Evolutionary conservation across 768 basidiomycete genomes (phyloP), one percentile per base, ranked within the genome.

Genomic region (Hypsizygus marmoreus): DNA sequence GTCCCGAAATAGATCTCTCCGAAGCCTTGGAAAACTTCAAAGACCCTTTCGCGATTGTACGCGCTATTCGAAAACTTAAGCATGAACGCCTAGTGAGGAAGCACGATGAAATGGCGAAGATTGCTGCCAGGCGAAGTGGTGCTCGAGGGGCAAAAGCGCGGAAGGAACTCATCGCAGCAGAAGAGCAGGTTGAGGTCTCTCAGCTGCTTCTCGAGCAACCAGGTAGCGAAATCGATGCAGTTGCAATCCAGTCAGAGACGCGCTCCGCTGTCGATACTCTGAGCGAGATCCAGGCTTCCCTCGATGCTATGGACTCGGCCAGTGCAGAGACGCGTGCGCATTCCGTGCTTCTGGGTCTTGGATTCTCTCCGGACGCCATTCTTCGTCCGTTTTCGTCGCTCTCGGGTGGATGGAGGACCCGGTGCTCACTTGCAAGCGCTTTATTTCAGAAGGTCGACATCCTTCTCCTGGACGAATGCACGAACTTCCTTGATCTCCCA

Each of bases 401-500:
- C 17, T 82, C 80, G 19, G 84, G 84, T 13, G 86, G 85, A 0
- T 88, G 85, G 85, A 64, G 76, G 30, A 79, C 80, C 33, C 70
- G 84, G 14, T 77, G 78, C 46, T 73, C 75, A 24, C 70, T 88
- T 2, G 85, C 83, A 4, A 73, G 73, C 23, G 77, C 80, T 0
- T 65, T 88, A 11, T 73, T 85, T 43, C 71, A 80, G 28, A 70
- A 75, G 23, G 72, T 72, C 6, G 80, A 87, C 49, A 63, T 86
- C 10, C 62, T 86, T 16, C 65, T 84, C 8, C 64, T 85, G 28
- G 83, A 85, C 51, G 82, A 85, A 59, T 76, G 75, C 11, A 73
- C 74, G 12, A 74, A 77, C 54, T 77, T 77, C 57, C 55, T 78
- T 45, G 85, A 82, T 56, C 61, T 82, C 9, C 70, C 72, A 23